Conservation (phyloP, 176 grass and related monocot genomes). For the Pharus latifolius region DNA sequence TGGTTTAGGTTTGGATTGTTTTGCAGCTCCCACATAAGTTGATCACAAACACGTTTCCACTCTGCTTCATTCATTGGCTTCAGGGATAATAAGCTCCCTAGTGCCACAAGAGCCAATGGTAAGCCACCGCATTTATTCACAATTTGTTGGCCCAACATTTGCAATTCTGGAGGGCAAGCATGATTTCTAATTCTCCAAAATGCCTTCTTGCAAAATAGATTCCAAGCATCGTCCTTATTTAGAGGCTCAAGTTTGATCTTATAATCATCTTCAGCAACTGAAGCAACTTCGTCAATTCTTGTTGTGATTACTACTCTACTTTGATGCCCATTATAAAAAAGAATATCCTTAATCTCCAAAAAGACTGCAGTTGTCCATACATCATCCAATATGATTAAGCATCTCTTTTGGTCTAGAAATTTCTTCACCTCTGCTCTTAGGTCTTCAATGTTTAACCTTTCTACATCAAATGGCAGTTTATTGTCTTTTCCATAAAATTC, state of each 20-base stretch:
- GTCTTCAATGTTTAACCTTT: background rate
- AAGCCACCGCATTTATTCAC: too few species aligned
- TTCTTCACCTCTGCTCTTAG: background rate
- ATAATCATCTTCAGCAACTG: background rate
- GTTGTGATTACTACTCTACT: slow-evolving; percentile 19
- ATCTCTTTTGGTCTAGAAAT: background rate
- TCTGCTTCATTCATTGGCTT: background rate
- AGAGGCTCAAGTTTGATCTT: background rate
- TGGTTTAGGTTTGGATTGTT: background rate
- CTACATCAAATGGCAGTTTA: background rate
- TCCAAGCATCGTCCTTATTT: background rate
- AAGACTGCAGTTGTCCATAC: background rate
- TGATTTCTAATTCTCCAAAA: background rate
- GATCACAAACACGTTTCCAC: slow-evolving; percentile 16
- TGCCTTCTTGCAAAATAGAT: slow-evolving; percentile 8
- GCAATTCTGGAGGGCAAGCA: background rate
- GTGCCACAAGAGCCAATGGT: slow-evolving; percentile 20
- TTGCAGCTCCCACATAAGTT: slow-evolving; percentile 17
- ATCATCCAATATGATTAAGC: slow-evolving; percentile 27
- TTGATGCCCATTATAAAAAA: background rate
- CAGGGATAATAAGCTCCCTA: slow-evolving; percentile 5
- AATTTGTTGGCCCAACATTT: background rate
- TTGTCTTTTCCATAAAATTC: background rate
- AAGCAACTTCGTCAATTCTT: too few species aligned
- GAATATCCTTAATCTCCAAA: background rate